A percentile compares a stretch with the other conserved stretches of the same genome.
These are phyloP conservation scores for Boechera stricta DNA, from an alignment of 345 rosid species.

Conservation along the genomic window DNA sequence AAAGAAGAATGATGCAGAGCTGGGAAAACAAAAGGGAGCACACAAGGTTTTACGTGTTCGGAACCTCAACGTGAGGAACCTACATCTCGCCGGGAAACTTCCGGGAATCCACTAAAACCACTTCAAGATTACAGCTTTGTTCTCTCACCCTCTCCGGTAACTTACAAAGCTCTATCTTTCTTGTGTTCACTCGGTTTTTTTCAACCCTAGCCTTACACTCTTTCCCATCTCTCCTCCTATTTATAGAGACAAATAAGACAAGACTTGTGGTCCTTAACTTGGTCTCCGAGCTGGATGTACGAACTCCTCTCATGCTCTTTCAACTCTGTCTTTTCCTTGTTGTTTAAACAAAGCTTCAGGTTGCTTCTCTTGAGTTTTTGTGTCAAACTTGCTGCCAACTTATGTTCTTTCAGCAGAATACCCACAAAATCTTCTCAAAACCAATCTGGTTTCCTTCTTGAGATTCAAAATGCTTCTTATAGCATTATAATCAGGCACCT, in stretches of 20 bases:
- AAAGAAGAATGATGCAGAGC: not conserved
- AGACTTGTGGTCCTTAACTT: not conserved
- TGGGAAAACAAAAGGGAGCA: not conserved
- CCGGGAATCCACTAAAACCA: not conserved
- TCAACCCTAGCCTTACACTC: not conserved
- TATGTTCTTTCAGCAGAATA: not conserved
- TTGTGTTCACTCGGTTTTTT: not conserved
- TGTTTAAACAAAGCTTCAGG: not conserved
- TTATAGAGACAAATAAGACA: not conserved
- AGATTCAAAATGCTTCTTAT: no score
- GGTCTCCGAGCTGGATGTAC: not conserved
- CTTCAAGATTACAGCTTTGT: not conserved
- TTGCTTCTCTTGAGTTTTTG: not conserved
- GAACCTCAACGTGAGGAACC: not conserved
- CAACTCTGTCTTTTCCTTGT: not conserved
- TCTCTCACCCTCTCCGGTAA: not conserved
- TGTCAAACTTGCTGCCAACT: not conserved
- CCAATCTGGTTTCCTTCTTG: no score
- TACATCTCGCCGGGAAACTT: not conserved
- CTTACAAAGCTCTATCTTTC: not conserved
- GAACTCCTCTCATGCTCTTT: not conserved
- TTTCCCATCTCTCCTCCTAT: not conserved
- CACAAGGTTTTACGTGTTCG: not conserved
- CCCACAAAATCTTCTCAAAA: not conserved
- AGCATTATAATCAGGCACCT: no score